phyloP scores from a whole-genome alignment of 2,329 filamentous ascomycete species.

The Paraphoma chrysanthemicola region DNA sequence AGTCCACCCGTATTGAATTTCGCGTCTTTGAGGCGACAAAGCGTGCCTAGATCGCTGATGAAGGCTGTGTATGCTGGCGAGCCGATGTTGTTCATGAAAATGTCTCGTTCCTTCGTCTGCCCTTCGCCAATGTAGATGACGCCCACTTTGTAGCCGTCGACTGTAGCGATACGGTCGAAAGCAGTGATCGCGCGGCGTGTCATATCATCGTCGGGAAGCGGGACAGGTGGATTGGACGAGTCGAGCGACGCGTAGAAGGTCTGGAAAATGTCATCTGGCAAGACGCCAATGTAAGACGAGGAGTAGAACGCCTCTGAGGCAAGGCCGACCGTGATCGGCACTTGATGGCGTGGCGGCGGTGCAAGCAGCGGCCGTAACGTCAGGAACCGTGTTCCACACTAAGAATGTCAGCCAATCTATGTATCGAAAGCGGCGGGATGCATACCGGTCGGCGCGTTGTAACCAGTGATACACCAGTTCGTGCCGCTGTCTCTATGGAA shows the following conservation, averaged over 20 bases:
- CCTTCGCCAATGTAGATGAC: slow-evolving; percentile 91
- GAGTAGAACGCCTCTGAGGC: slow-evolving; percentile 52
- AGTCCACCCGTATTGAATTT: slow-evolving; percentile 93
- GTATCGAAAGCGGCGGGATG: slow-evolving; percentile 53
- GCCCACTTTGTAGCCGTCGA: slow-evolving; percentile 95
- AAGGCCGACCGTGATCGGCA: slow-evolving; percentile 48
- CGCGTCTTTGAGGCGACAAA: slow-evolving; percentile 80
- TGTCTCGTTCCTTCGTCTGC: slow-evolving; percentile 82
- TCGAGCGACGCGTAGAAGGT: slow-evolving; percentile 67
- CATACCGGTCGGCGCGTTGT: slow-evolving; percentile 76
- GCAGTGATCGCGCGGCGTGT: slow-evolving; percentile 76
- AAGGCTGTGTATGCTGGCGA: slow-evolving; percentile 90
- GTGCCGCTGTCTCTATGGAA: slow-evolving; percentile 73
- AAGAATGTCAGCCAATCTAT: slow-evolving; percentile 13
- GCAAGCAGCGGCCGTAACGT: slow-evolving; percentile 46
- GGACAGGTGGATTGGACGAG: slow-evolving; percentile 67
- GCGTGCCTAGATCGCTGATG: slow-evolving; percentile 78
- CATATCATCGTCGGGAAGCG: slow-evolving; percentile 74
- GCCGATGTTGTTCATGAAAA: slow-evolving; percentile 84
- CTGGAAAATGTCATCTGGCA: slow-evolving; percentile 77
- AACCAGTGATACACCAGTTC: slow-evolving; percentile 72
- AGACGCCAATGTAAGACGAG: slow-evolving; percentile 64
- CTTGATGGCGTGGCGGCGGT: slow-evolving; percentile 50
- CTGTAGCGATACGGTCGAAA: slow-evolving; percentile 86
- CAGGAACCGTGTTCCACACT: slow-evolving; percentile 53